Base-by-base conservation (phyloP, 257 asterid genomes). In the Rhazya stricta region DNA sequence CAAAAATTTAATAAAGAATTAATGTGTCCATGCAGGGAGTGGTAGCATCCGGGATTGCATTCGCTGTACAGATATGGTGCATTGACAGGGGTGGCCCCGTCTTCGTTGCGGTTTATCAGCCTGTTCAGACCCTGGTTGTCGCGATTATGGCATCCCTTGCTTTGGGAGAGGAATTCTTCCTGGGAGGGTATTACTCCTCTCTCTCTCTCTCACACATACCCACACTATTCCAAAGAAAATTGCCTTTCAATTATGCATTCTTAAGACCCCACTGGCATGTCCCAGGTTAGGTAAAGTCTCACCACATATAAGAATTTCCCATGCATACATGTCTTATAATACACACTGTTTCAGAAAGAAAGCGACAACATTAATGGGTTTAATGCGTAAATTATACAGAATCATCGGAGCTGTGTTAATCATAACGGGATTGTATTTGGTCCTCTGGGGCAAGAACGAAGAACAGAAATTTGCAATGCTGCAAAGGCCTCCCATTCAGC, bases 1-100 rank as follows among this genome's bases (percentile, higher is more conserved):
- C 60, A 53, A 41, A 51, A 13, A 61, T n/a, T 15, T 15, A 39
- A 34, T 63, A 9, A 53, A 3, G 19, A 67, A 72, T 27, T 69
- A 45, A 63, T 73, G 50, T 30, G 34, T 79, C n/a, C 39, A 56
- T 87, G 87, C 84, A 95, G 99, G 99, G 99, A 74, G 86, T 95
- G 78, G 99, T 95, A 71, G 99, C 99, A 80, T 96, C 99, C 0
- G 99, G 99, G 86, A 91, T 93, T 39, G 98, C 98, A 53, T 96
- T 95, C 82, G 97, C 99, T 81, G 99, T 95, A 77, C 99, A 95
- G 87, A 95, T 95, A 86, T 95, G 99, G 99, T 95, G 99, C 90
- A 95, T 95, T 48, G 96, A 92, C 75, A 88, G 91, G 60, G 99
- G 99, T 16, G 99, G 99, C 78, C 99, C 99, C 15, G 99, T 95